A percentile compares a stretch with the other conserved stretches of the same genome.
Conservation (phyloP, 495 filamentous ascomycete genomes). For the Penicillium nucicola region DNA sequence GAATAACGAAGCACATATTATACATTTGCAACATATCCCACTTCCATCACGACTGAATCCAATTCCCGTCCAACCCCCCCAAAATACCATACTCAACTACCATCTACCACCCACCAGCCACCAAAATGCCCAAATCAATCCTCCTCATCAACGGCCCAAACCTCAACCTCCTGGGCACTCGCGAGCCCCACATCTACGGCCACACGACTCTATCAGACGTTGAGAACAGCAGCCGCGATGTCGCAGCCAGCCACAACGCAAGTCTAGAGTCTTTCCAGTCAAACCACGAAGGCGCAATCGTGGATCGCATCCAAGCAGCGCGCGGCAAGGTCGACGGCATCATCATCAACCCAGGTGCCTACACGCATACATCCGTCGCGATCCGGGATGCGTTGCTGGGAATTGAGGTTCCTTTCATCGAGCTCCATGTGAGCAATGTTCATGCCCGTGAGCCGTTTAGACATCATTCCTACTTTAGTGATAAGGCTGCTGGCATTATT, state of each 20-base stretch:
- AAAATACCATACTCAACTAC: no score
- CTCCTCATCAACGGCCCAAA: constrained; percentile 80
- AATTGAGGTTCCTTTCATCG: constrained; percentile 65
- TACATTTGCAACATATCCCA: no score
- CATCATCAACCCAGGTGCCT: constrained; percentile 67
- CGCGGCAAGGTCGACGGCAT: constrained; percentile 54
- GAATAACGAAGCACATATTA: no score
- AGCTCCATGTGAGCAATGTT: constrained; percentile 68
- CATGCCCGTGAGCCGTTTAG: constrained; percentile 62
- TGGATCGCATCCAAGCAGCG: constrained; percentile 58
- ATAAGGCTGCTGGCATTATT: constrained; percentile 67
- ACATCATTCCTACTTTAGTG: constrained; percentile 63
- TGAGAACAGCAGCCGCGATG: constrained; percentile 37
- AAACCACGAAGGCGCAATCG: constrained; percentile 63
- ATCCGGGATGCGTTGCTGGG: constrained; percentile 65
- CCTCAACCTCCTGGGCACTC: constrained; percentile 72
- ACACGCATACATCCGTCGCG: constrained; percentile 66
- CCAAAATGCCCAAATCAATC: constrained; percentile 49
- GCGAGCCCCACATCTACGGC: constrained; percentile 71
- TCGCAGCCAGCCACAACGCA: constrained; percentile 40
- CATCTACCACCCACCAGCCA: neutral
- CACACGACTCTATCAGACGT: constrained; percentile 59
- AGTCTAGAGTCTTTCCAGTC: constrained; percentile 57
- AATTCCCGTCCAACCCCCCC: no score
- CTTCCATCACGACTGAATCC: neutral